Evolutionary conservation across 257 asterid genomes (phyloP), one percentile per base, ranked within the genome.

Genomic region (Solanum gracilifrons): DNA sequence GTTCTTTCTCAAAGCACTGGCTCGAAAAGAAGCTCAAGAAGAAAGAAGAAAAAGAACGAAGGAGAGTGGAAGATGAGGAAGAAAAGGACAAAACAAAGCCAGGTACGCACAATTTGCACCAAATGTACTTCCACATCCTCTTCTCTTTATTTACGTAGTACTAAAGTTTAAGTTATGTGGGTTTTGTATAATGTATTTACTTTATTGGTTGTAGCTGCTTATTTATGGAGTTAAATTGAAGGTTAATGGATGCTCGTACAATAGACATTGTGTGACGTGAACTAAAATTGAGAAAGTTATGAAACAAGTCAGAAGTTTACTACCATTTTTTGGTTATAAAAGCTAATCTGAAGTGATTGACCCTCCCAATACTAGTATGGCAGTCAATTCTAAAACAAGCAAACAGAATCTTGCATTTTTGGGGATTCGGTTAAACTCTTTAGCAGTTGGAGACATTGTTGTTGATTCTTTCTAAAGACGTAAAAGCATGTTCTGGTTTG

Each of bases 1-100:
- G 90, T 87, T 89, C 86, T 94, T 95, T 83, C 89, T 92, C 77
- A 95, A 94, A 91, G 98, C 88, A 15, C 91, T 95, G 93, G 94
- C 91, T 91, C 90, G 89, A 55, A 93, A 88, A 55, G 92, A 89
- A 64, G 95, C 93, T 48, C 87, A 86, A 25, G 96, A 92, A 71
- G 90, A 90, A 73, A n/a, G 92, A 90, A 87, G 92, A 93, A 88
- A 95, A 93, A 91, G 98, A 94, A 66, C 89, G 91, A 33, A 89
- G 89, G 85, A 84, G 90, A 90, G 93, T 91, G 74, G 82, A 80
- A 39, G 92, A 92, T 72, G 95, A 92, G 89, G 94, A 90, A 55
- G 86, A 85, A 86, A 93, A 80, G 39, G 87, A n/a, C 84, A 58
- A 92, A 93, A 71, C 93, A 88, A 80, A 91, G 75, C 27, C 89